These are phyloP conservation scores for Croton laevigatus DNA, from an alignment of 441 rosid genomes.

Conservation along the genomic window DNA sequence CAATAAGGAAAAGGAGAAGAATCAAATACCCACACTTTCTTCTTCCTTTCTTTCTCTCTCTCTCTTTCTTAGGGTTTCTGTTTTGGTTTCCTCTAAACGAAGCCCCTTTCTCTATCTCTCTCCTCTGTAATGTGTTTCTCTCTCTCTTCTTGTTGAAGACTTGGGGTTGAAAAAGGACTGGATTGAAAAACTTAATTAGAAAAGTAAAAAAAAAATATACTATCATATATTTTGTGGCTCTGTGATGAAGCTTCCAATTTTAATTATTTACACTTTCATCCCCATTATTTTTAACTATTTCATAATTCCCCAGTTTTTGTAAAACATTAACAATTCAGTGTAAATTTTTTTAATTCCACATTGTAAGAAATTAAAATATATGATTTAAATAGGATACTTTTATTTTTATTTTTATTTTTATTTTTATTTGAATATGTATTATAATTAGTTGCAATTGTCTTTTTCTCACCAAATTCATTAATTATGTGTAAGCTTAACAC, in stretches of 20 bases:
- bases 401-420: too few relatives aligned
- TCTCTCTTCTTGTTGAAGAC: conserved; percentile 21
- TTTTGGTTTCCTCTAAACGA: conserved; percentile 5
- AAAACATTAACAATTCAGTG: neutral
- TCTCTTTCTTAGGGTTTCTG: conserved; percentile 24
- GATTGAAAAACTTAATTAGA: neutral
- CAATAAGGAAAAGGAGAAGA: conserved; percentile 19
- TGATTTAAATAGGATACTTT: neutral
- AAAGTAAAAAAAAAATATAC: neutral
- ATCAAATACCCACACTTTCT: conserved; percentile 4
- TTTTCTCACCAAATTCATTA: neutral
- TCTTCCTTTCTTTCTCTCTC: conserved; percentile 18
- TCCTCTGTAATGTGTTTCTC: neutral
- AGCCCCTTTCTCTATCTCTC: neutral
- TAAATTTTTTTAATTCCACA: too few relatives aligned
- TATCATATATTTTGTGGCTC: neutral
- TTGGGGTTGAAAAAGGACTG: conserved; percentile 17
- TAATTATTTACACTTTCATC: neutral
- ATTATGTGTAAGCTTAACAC: neutral
- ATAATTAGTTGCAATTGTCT: neutral
- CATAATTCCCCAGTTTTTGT: neutral
- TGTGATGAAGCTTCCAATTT: conserved; percentile 4
- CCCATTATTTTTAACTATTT: neutral
- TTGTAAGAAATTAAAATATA: too few relatives aligned
- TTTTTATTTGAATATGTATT: neutral